Evolutionary conservation across 2,329 filamentous ascomycete genomes (phyloP), one percentile per base, ranked within the genome.

Genomic region (Ascochyta rabiei): DNA sequence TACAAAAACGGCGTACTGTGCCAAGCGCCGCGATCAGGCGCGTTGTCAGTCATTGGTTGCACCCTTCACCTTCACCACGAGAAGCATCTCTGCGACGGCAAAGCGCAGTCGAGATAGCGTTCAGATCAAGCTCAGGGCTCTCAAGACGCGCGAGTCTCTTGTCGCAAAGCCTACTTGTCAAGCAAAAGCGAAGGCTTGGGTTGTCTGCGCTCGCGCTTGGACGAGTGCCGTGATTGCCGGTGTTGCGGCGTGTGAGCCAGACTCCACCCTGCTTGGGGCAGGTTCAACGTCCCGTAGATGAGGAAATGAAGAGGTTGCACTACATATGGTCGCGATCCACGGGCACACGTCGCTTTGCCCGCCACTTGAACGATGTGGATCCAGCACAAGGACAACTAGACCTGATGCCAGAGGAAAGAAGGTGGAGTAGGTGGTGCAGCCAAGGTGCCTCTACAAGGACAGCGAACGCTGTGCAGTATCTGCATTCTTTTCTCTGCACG

Each of bases 101-200:
- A 6, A 6, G 7, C 48, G 51, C 34, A 39, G 51, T 48, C 28
- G 18, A 33, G 34, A 48, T 53, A 53, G 48, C 33, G 18, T 48
- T 44, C 12, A 1, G 15, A 19, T 26, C 30, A 53, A 53, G 51
- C 51, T 53, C 51, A 44, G 26, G 18, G 6, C 21, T 6, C 39
- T 48, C 51, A 53, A 43, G 44, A 53, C 45, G 10, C 6, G 21
- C 12, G n/a, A 2, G 34, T 28, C 26, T 40, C 51, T 53, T 53
- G 39, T 43, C 15, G 12, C 7, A 44, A n/a, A 39, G 39, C 39
- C 51, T 48, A 44, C 18, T 39, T n/a, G 10, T 53, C 44, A 53
- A 48, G 51, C 51, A 53, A 53, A 44, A 31, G 44, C 26, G 26
- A 48, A 53, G 51, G 51, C 51, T 53, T 48, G 44, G 44, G 44